Evolutionary conservation across 1,284 basidiomycete genomes (phyloP).

Genomic region (Ustilago cynodontis): DNA sequence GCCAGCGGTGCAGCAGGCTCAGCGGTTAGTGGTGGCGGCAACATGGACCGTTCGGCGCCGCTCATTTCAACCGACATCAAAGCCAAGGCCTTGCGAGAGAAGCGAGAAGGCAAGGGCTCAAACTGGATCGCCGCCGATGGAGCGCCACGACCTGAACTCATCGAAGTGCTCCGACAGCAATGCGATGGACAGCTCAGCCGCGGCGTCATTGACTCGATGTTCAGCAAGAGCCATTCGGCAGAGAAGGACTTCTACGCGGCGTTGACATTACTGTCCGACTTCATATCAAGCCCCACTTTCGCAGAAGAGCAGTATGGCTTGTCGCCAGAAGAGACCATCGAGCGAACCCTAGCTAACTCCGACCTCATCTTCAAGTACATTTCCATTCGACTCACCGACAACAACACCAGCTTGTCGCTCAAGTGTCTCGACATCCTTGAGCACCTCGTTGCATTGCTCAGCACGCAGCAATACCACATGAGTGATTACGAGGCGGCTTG

Average conservation of each 20-base stretch:
- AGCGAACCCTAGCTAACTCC: conserved; percentile 86
- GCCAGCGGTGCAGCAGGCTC: conserved; percentile 16
- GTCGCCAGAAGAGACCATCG: conserved; percentile 75
- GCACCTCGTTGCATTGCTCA: conserved; percentile 79
- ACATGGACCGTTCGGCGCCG: conserved; percentile 70
- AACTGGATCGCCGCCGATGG: conserved; percentile 77
- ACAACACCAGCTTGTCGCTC: conserved; percentile 89
- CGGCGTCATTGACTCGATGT: conserved; percentile 82
- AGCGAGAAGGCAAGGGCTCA: conserved; percentile 78
- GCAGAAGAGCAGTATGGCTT: conserved; percentile 76
- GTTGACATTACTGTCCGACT: conserved; percentile 81
- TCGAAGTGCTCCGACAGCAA: conserved; percentile 87
- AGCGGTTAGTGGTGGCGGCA: conserved; percentile 27
- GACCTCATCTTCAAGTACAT: conserved; percentile 95
- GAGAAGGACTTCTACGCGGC: conserved; percentile 91
- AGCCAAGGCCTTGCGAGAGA: conserved; percentile 79
- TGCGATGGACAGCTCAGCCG: conserved; percentile 87
- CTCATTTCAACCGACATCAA: conserved; percentile 81
- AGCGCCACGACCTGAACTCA: conserved; percentile 85
- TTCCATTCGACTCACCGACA: conserved; percentile 89
- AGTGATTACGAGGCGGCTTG: conserved; percentile 88
- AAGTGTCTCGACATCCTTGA: conserved; percentile 91
- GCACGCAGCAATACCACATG: conserved; percentile 82
- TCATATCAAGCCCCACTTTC: conserved; percentile 75
- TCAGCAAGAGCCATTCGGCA: conserved; percentile 90